Conservation (phyloP, 805 yeast species). For the Saccharomycopsis guyanensis region DNA sequence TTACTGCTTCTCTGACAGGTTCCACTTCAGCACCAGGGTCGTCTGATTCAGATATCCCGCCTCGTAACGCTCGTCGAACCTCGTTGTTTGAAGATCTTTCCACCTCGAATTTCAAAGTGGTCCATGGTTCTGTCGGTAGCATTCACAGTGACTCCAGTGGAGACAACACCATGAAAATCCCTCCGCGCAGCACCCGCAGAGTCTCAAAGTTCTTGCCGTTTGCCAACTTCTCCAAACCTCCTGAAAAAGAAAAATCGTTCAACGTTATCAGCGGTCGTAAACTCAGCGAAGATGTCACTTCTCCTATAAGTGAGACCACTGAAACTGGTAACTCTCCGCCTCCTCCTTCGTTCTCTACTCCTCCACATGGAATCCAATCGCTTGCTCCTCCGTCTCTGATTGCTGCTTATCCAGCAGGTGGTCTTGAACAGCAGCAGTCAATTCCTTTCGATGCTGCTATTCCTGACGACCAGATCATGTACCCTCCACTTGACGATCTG, state of each 20-base stretch:
- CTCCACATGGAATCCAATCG: too few relatives aligned
- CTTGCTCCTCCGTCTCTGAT: too few relatives aligned
- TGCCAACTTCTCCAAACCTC: neutral
- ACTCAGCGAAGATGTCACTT: neutral
- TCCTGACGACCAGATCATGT: too few relatives aligned
- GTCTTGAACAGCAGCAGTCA: neutral
- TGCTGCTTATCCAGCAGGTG: neutral
- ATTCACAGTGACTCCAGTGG: neutral
- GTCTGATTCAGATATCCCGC: neutral
- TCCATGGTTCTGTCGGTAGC: neutral
- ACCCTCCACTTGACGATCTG: too few relatives aligned
- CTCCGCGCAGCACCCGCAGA: slow-evolving; percentile 12
- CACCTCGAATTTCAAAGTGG: too few relatives aligned
- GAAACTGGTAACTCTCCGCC: too few relatives aligned
- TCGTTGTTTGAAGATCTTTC: neutral
- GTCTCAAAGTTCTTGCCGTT: slow-evolving; percentile 8
- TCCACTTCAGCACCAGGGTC: neutral
- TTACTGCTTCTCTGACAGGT: neutral
- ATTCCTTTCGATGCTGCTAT: neutral
- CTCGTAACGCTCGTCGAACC: neutral
- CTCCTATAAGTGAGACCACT: neutral
- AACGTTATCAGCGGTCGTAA: neutral
- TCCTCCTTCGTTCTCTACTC: too few relatives aligned
- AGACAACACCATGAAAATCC: slow-evolving; percentile 4
- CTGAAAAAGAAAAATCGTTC: neutral